Conservation (phyloP, 192 early-diverging fungal species). For the Coemansia furcata region DNA sequence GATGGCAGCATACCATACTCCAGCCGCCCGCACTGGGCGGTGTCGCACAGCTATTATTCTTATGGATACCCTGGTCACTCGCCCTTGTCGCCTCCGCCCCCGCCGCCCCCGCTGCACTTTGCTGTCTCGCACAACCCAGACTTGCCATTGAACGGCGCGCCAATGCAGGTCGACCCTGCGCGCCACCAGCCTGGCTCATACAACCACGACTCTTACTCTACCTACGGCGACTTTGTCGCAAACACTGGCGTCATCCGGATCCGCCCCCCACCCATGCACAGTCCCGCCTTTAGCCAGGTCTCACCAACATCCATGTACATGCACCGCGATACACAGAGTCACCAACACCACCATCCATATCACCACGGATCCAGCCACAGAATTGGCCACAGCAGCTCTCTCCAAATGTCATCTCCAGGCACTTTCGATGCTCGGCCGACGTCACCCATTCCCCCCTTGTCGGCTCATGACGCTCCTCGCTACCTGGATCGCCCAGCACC, state of each 20-base stretch:
- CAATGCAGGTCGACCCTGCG: constrained; percentile 22
- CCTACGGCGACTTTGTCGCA: constrained; percentile 46
- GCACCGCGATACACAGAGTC: neutral
- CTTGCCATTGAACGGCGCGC: constrained; percentile 20
- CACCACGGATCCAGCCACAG: constrained; percentile 5
- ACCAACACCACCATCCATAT: neutral
- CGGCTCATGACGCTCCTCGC: neutral
- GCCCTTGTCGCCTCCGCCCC: constrained; percentile 32
- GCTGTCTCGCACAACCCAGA: constrained; percentile 14
- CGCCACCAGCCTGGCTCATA: constrained; percentile 25
- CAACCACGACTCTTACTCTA: constrained; percentile 44
- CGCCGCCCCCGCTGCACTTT: constrained; percentile 25
- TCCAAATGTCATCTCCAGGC: constrained; percentile 10
- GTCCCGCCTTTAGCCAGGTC: constrained; percentile 8
- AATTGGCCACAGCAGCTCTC: neutral
- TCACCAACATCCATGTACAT: constrained; percentile 10
- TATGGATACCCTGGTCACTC: constrained; percentile 35
- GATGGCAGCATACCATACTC: constrained; percentile 42
- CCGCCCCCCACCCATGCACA: constrained; percentile 26
- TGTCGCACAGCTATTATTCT: constrained; percentile 30
- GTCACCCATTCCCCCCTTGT: neutral
- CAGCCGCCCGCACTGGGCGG: constrained; percentile 35
- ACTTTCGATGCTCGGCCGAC: constrained; percentile 11
- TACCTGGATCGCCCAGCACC: neutral
- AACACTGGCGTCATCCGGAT: constrained; percentile 43